Evolutionary conservation across 768 basidiomycete species (phyloP).

Genomic region (Panaeolus papilionaceus): DNA sequence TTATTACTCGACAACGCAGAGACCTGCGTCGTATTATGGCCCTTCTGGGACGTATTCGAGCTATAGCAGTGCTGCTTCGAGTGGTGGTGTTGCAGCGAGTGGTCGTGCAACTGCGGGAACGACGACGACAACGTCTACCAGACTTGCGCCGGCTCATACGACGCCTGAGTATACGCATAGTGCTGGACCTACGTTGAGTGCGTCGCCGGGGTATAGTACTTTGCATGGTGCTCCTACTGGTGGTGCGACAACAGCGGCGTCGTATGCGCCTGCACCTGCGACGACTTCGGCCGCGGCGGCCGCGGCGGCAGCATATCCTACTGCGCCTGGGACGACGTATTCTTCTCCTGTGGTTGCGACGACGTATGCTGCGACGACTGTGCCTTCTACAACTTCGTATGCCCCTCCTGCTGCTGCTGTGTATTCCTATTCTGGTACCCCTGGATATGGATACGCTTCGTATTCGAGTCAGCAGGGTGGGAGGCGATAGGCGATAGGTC

Average conservation of each 20-base stretch:
- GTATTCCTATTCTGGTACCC: conserved; percentile 31
- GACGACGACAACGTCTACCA: neutral
- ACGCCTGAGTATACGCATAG: conserved; percentile 5
- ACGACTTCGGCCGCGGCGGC: neutral
- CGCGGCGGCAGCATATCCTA: neutral
- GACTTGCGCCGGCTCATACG: neutral
- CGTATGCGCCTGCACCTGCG: neutral
- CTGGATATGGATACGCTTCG: conserved; percentile 7
- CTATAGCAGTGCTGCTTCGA: neutral
- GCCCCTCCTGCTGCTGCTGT: conserved; percentile 13
- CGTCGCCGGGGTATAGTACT: conserved; percentile 1
- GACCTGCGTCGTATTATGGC: conserved; percentile 1
- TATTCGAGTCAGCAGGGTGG: conserved; percentile 6
- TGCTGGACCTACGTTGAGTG: neutral
- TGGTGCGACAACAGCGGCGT: no score
- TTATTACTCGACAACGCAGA: neutral
- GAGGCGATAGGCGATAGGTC: conserved; percentile 5
- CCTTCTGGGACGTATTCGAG: neutral
- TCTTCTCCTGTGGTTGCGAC: conserved; percentile 15
- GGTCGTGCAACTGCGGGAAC: no score
- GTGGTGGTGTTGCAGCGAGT: neutral
- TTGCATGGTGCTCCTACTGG: neutral
- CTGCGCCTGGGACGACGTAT: conserved; percentile 22
- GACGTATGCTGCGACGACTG: neutral
- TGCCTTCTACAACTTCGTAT: neutral